Base-by-base conservation (phyloP, 2,329 filamentous ascomycete species). In the Calonectria pseudoturangicola region DNA sequence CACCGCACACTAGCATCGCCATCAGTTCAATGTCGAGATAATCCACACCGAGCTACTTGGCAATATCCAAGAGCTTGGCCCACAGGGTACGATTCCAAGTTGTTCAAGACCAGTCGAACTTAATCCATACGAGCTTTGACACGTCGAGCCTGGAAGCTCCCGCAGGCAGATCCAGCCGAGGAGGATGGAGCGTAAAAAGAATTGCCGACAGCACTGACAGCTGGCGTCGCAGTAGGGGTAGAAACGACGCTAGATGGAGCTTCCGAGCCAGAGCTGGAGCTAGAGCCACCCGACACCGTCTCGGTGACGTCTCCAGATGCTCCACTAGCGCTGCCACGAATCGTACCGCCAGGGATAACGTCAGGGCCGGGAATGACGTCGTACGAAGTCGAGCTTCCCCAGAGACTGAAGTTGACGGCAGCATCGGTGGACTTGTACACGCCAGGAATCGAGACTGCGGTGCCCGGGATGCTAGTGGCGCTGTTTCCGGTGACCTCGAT, bases 401-500 rank as follows among this genome's bases (percentile, higher is more conserved):
- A 69, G 30, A 69, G 8, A 25, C 66, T 64, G 56, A 69, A 69
- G 56, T 69, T 69, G 36, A 60, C 39, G 18, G 65, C 50, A 2
- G 15, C 51, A 33, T 68, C 65, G 5, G 39, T 39, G 3, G 51
- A 36, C 50, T 45, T n/a, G 65, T 68, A 68, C 12, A 68, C 65
- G n/a, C 65, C 65, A 16, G 65, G 65, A 9, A 68, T 68, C 10
- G 18, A 9, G 15, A 60, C 65, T 13, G 47, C 47, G n/a, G 18
- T 16, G 13, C 65, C 51, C 28, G 65, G 39, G 16, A 58, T 58
- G 65, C 50, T 58, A 3, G 50, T 48, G 48, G 64, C 64, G 10
- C 21, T 47, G 41, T 33, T 60, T 9, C 75, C 75, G n/a, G 71
- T 28, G 8, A 77, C 69, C 56, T 75, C 64, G 0, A 77, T n/a